phyloP scores from a whole-genome alignment of 106 monocot species.

The Dioscorea zingiberensis region DNA sequence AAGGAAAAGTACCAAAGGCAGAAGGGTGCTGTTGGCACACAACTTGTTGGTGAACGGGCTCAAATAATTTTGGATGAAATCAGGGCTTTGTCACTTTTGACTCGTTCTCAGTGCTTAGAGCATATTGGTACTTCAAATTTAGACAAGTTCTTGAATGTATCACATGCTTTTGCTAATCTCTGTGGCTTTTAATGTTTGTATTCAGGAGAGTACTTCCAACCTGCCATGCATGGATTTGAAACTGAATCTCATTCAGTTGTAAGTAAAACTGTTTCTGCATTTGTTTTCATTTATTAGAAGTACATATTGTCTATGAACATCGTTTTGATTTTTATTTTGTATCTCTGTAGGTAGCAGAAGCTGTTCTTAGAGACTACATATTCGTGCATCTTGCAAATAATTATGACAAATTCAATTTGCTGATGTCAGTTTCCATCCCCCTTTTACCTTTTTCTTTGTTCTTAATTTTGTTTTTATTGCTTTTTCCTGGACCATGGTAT shows the following conservation, averaged over 20 bases:
- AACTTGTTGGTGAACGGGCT: conserved; percentile 85
- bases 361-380: conserved; percentile 77
- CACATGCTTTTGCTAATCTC: not conserved
- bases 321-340: not conserved
- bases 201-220: conserved; percentile 63
- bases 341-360: conserved; percentile 74
- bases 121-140: conserved; percentile 63
- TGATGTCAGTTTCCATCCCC: conserved; percentile 52
- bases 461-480: not conserved
- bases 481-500: not conserved
- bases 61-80: conserved; percentile 92
- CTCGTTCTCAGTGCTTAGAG: conserved; percentile 54
- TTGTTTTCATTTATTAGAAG: not conserved
- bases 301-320: not conserved
- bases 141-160: not conserved
- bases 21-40: conserved; percentile 79
- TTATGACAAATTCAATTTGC: conserved; percentile 88
- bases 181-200: not conserved
- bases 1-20: conserved; percentile 45
- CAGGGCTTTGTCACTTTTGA: conserved; percentile 52
- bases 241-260: conserved; percentile 63
- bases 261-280: conserved; percentile 19
- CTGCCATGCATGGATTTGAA: conserved; percentile 66
- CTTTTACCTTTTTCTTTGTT: conserved; percentile 2
- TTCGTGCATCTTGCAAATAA: conserved; percentile 81